Percentiles rank a stretch among this genome's conserved stretches.
phyloP scores from a whole-genome alignment of 2,329 filamentous ascomycete genomes.

The Grosmannia serpens region DNA sequence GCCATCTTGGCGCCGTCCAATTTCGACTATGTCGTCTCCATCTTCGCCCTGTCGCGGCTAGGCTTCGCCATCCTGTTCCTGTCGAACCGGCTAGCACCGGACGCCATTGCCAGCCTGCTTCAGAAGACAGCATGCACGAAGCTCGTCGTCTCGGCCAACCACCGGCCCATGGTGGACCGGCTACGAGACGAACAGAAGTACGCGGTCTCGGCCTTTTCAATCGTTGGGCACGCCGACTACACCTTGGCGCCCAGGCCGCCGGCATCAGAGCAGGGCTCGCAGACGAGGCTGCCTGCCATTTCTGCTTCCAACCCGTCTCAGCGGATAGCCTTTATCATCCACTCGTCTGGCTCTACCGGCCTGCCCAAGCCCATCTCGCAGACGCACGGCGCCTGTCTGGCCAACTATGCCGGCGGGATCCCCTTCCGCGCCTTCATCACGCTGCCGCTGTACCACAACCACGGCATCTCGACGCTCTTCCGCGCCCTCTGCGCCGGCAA shows the following conservation, averaged over 20 bases:
- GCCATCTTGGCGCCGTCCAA: slow-evolving; percentile 40
- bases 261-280: too few species aligned
- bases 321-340: slow-evolving; percentile 17
- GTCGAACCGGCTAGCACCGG: too few species aligned
- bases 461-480: slow-evolving; percentile 44
- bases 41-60: too few species aligned
- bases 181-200: too few species aligned
- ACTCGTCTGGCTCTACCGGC: slow-evolving; percentile 40
- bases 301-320: slow-evolving; percentile 3
- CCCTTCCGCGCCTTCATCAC: slow-evolving; percentile 39
- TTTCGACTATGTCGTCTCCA: slow-evolving; percentile 16
- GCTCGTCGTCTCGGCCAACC: too few species aligned
- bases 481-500: slow-evolving; percentile 39
- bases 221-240: too few species aligned
- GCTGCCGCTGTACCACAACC: slow-evolving; percentile 47
- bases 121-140: slow-evolving; percentile 14
- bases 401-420: slow-evolving; percentile 29
- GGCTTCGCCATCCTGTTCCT: too few species aligned
- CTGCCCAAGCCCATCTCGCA: slow-evolving; percentile 53
- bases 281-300: too few species aligned
- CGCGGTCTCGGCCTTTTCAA: too few species aligned
- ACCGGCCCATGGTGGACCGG: too few species aligned
- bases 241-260: too few species aligned
- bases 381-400: slow-evolving; percentile 37
- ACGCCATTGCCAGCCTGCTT: too few species aligned